These are phyloP conservation scores for Scheffersomyces titani DNA, from an alignment of 1,139 yeast species.

Conservation along the genomic window DNA sequence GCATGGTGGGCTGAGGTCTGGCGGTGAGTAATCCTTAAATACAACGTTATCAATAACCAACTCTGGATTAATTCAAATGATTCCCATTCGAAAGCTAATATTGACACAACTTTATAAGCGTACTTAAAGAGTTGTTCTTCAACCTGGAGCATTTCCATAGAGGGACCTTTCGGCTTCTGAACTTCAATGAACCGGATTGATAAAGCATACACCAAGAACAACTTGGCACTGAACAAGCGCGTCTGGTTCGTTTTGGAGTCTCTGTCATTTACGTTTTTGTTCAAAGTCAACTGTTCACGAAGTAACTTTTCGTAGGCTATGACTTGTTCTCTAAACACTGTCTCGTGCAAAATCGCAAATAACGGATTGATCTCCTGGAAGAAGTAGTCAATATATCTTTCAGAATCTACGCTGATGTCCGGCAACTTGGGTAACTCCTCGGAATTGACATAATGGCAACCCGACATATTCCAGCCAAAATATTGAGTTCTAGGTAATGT, in stretches of 20 bases:
- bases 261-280: conserved; percentile 9
- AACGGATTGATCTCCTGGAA: conserved; percentile 56
- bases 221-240: conserved; percentile 52
- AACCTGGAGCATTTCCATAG: conserved; percentile 27
- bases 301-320: conserved; percentile 31
- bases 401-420: conserved; percentile 16
- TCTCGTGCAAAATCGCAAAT: conserved; percentile 55
- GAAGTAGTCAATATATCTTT: conserved; percentile 37
- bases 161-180: conserved; percentile 37
- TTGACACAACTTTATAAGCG: conserved; percentile 46
- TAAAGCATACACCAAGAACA: conserved; percentile 52
- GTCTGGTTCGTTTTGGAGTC: conserved; percentile 30
- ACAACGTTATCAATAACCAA: conserved; percentile 57
- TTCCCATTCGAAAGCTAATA: conserved; percentile 67
- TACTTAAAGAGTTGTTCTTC: conserved; percentile 59
- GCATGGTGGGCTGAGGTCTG: conserved; percentile 59
- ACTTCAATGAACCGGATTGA: conserved; percentile 57
- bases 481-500: conserved; percentile 57
- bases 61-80: conserved; percentile 64
- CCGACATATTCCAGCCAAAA: conserved; percentile 70
- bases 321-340: conserved; percentile 55
- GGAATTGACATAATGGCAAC: conserved; percentile 49
- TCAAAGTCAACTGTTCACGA: conserved; percentile 10
- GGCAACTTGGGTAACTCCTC: conserved; percentile 42
- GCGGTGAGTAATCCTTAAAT: conserved; percentile 56